phyloP scores from a whole-genome alignment of 2,329 filamentous ascomycete species.

The Cercospora sp. region DNA sequence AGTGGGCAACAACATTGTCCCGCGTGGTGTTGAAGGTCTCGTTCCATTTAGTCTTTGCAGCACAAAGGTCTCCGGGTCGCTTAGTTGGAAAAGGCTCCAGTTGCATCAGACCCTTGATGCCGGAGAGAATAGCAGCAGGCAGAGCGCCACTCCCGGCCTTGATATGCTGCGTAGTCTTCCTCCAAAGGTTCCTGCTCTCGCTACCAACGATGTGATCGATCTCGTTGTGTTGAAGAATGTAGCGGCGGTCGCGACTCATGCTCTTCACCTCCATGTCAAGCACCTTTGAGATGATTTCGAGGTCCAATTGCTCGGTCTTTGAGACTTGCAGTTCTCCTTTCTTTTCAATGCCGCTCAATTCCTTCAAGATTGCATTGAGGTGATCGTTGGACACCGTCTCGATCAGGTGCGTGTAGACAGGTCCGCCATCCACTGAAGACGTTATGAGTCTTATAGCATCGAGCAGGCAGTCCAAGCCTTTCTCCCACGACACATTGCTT shows the following conservation, averaged over 20 bases:
- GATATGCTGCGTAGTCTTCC: slow-evolving; percentile 69
- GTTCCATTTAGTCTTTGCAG: slow-evolving; percentile 74
- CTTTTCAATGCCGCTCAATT: slow-evolving; percentile 36
- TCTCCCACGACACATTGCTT: slow-evolving; percentile 62
- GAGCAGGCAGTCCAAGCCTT: slow-evolving; percentile 52
- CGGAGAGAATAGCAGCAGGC: slow-evolving; percentile 72
- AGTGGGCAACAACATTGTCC: slow-evolving; percentile 65
- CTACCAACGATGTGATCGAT: slow-evolving; percentile 68
- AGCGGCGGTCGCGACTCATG: slow-evolving; percentile 66
- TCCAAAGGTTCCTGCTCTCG: slow-evolving; percentile 76
- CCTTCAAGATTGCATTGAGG: slow-evolving; percentile 32
- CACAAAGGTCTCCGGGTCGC: slow-evolving; percentile 45
- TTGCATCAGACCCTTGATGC: slow-evolving; percentile 68
- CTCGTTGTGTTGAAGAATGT: slow-evolving; percentile 61
- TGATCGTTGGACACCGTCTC: slow-evolving; percentile 37
- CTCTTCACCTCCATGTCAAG: slow-evolving; percentile 72
- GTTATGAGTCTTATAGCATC: slow-evolving; percentile 29
- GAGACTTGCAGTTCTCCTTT: slow-evolving; percentile 36
- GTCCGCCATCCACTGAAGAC: slow-evolving; percentile 31
- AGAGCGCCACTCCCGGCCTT: slow-evolving; percentile 67
- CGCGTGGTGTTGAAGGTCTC: slow-evolving; percentile 64
- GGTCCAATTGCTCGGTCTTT: slow-evolving; percentile 51
- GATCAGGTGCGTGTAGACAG: slow-evolving; percentile 34
- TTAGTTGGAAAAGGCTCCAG: slow-evolving; percentile 67
- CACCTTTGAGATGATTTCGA: slow-evolving; percentile 66